Evolutionary conservation across 225 moss, liverwort and hornwort genomes (phyloP).

Genomic region (Takakia lepidozioides): DNA sequence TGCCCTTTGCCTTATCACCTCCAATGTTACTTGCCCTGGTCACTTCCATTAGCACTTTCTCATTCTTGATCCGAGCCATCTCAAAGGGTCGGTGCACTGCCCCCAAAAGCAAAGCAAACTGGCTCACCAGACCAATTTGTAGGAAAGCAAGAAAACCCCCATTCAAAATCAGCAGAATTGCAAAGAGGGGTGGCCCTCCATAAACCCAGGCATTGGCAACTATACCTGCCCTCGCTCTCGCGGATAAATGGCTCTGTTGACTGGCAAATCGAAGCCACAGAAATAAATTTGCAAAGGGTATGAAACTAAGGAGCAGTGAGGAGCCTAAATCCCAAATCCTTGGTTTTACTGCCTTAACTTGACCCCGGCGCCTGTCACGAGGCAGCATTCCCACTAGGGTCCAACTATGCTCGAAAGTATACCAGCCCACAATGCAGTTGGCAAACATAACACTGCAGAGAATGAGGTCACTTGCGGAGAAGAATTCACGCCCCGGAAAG

Average conservation of each 20-base stretch:
- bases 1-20: conserved; percentile 25
- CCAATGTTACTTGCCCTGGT: conserved; percentile 18
- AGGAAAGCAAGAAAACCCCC: conserved; percentile 39
- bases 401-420: conserved; percentile 40
- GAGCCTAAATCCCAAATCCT: conserved; percentile 24
- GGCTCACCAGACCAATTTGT: conserved; percentile 38
- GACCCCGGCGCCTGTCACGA: conserved; percentile 9
- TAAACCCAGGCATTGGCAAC: conserved; percentile 60
- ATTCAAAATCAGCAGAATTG: conserved; percentile 41
- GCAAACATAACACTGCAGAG: conserved; percentile 44
- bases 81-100: conserved; percentile 63
- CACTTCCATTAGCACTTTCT: conserved; percentile 43
- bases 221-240: conserved; percentile 29
- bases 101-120: conserved; percentile 47
- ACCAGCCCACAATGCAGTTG: conserved; percentile 60
- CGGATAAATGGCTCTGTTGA: conserved; percentile 25
- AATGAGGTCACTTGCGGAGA: conserved; percentile 42
- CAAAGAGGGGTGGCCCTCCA: conserved; percentile 40
- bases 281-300: conserved; percentile 57
- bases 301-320: conserved; percentile 35
- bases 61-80: conserved; percentile 63
- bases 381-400: conserved; percentile 15
- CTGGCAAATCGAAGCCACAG: conserved; percentile 54
- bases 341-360: conserved; percentile 23
- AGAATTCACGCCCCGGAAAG: conserved; percentile 20